Evolutionary conservation across 768 basidiomycete genomes (phyloP).

Genomic region (Pholiota conissans): DNA sequence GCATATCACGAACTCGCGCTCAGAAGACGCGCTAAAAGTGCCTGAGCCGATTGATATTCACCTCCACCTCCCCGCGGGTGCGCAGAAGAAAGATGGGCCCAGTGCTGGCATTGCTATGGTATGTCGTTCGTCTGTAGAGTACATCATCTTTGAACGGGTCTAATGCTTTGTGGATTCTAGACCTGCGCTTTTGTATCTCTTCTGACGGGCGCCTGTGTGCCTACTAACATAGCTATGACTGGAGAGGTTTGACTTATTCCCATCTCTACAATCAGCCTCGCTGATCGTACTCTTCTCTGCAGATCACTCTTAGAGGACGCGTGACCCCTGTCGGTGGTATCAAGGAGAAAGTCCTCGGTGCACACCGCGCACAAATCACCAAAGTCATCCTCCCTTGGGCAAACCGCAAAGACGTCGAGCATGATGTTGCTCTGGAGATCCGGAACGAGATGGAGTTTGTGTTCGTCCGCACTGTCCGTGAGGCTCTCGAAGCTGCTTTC

Average conservation of each 20-base stretch:
- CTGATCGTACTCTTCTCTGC: background rate
- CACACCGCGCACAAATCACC: constrained; percentile 81
- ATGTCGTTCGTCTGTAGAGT: constrained; percentile 20
- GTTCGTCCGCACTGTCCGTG: constrained; percentile 76
- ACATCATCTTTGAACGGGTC: too few relatives aligned
- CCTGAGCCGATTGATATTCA: constrained; percentile 81
- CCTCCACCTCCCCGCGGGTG: constrained; percentile 85
- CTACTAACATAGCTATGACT: constrained; percentile 81
- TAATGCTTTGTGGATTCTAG: too few relatives aligned
- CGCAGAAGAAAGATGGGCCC: constrained; percentile 92
- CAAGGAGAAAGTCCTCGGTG: constrained; percentile 90
- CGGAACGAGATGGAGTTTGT: constrained; percentile 76
- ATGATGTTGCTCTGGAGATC: constrained; percentile 77
- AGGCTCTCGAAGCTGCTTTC: constrained; percentile 83
- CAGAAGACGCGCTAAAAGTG: constrained; percentile 74
- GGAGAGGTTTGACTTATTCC: constrained; percentile 60
- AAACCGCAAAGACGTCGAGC: constrained; percentile 86
- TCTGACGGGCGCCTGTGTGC: constrained; percentile 72
- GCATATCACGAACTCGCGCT: constrained; percentile 67
- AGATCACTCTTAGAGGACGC: constrained; percentile 82
- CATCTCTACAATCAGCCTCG: background rate
- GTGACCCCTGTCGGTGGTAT: constrained; percentile 88
- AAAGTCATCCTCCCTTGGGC: constrained; percentile 84
- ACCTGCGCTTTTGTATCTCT: constrained; percentile 87
- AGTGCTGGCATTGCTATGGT: constrained; percentile 91